phyloP scores from a whole-genome alignment of 2,329 filamentous ascomycete species.

The Colletotrichum tamarilloi region DNA sequence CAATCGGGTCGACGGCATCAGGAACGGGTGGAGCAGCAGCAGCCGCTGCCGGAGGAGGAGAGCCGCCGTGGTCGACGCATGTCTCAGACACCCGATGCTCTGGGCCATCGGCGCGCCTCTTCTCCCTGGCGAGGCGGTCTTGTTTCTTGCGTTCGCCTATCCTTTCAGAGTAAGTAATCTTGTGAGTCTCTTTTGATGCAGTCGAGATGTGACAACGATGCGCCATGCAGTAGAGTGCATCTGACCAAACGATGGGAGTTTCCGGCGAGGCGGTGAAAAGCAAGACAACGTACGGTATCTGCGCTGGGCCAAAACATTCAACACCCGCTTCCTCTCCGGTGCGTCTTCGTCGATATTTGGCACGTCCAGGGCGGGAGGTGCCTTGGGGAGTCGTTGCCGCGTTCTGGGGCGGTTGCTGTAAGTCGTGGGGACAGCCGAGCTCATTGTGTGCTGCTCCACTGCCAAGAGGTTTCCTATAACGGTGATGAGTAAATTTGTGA shows the following conservation, averaged over 20 bases:
- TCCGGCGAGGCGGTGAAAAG: conserved; percentile 26
- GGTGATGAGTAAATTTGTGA: neutral
- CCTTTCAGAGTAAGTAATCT: conserved; percentile 3
- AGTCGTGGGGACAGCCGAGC: neutral
- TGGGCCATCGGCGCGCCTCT: conserved; percentile 6
- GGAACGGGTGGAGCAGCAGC: neutral
- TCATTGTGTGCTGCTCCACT: neutral
- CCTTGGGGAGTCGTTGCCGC: conserved; percentile 54
- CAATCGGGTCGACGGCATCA: neutral
- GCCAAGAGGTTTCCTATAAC: neutral
- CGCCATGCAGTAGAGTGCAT: neutral
- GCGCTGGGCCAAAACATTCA: conserved; percentile 66
- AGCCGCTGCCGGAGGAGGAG: neutral
- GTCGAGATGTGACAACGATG: neutral
- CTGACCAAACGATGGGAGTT: neutral
- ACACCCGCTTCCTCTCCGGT: conserved; percentile 62
- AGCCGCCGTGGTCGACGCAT: neutral
- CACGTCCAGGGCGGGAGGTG: conserved; percentile 52
- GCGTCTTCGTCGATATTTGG: conserved; percentile 63
- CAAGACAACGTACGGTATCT: conserved; percentile 55
- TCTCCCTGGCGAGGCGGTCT: conserved; percentile 18
- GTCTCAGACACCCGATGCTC: conserved; percentile 1
- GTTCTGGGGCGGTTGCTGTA: conserved; percentile 33
- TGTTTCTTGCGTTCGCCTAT: conserved; percentile 44
- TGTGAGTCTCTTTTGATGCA: neutral